phyloP scores from a whole-genome alignment of 2,329 filamentous ascomycete genomes.

The Penicillium hordei region DNA sequence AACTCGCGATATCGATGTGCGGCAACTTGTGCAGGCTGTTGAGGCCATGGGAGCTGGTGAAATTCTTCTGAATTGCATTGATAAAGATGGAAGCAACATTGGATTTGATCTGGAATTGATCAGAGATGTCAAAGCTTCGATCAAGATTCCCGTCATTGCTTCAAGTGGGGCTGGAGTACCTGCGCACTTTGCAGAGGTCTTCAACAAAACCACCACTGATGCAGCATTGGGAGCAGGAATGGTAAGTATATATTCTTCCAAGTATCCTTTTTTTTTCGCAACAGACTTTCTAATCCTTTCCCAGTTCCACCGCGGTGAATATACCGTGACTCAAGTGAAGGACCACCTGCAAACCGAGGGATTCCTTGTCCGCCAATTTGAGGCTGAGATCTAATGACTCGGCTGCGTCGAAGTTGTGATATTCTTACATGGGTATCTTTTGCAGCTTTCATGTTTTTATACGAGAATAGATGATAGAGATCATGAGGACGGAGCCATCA shows the following conservation, averaged over 20 bases:
- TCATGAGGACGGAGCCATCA: background rate
- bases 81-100: slow-evolving; percentile 90
- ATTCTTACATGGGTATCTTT: background rate
- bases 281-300: slow-evolving; percentile 12
- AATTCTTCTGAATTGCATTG: slow-evolving; percentile 95
- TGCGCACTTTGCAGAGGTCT: slow-evolving; percentile 86
- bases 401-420: background rate
- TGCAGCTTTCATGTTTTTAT: background rate
- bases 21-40: slow-evolving; percentile 82
- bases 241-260: slow-evolving; percentile 48
- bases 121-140: slow-evolving; percentile 77
- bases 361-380: slow-evolving; percentile 75
- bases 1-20: slow-evolving; percentile 88
- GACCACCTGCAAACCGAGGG: slow-evolving; percentile 71
- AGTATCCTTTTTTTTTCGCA: background rate
- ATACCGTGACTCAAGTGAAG: slow-evolving; percentile 92
- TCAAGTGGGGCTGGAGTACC: slow-evolving; percentile 89
- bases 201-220: slow-evolving; percentile 79
- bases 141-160: slow-evolving; percentile 92
- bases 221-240: slow-evolving; percentile 94
- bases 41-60: slow-evolving; percentile 96
- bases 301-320: slow-evolving; percentile 88
- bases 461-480: slow-evolving; percentile 2
- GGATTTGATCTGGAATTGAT: slow-evolving; percentile 95
- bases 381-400: slow-evolving; percentile 44